Evolutionary conservation across 352 stramenopile genomes (phyloP), one percentile per base, ranked within the genome.

Genomic region (Pythium vanterpoolii): DNA sequence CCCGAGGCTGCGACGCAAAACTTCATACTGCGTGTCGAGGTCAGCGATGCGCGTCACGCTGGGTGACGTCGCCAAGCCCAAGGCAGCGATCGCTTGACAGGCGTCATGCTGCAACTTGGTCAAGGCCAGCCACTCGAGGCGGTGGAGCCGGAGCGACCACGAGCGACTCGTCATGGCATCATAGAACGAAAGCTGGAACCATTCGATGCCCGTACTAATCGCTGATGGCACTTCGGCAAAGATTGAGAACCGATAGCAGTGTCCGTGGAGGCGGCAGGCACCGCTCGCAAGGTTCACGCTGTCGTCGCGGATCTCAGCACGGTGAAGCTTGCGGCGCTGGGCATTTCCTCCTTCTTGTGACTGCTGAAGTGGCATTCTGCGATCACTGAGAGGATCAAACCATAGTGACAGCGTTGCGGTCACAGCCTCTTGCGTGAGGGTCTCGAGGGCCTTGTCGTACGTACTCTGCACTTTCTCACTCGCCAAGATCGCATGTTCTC

Each of bases 141-240:
- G 69, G 2, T 55, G 61, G 7, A 86, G 34, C 5, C 67, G 21
- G 6, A 86, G 46, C 21, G 3, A 53, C 7, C 38, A 27, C 11
- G 40, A 62, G 0, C 33, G 26, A 13, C 57, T 73, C 13, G 54
- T 55, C 0, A 16, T 3, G 1, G 66, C 55, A 27, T 87, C 68
- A 44, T 87, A 87, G 16, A 87, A 49, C 28, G 71, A 47, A 3
- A 87, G 16, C 4, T 56, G 60, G 47, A 87, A 71, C 21, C 66
- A 63, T 11, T 68, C 61, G 7, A 26, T n/a, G 21, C 9, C 42
- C 4, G n/a, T 21, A 5, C 30, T 28, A 7, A 46, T 38, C 30
- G 23, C 23, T 49, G 19, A 13, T 49, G 7, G 27, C 18, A n/a
- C 6, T 27, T 61, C 60, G 0, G 30, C 53, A 53, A 68, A 62